Conservation (phyloP, 345 rosid species). For the Lepidium didymum region DNA sequence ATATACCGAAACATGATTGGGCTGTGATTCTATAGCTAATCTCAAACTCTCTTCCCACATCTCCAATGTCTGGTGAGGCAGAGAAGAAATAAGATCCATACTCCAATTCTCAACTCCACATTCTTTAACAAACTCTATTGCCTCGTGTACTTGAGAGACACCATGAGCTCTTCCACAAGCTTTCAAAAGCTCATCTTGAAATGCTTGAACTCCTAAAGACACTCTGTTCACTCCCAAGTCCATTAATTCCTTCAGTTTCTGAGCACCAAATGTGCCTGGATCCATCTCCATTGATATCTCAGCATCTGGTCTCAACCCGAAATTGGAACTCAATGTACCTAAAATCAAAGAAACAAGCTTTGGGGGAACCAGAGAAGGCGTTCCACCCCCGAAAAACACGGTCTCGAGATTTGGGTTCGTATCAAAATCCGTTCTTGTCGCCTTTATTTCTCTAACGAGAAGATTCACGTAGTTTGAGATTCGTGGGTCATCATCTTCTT, state of each 20-base stretch:
- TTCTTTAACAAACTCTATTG: slow-evolving; percentile 52
- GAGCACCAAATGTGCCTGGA: slow-evolving; percentile 76
- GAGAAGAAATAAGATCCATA: slow-evolving; percentile 87
- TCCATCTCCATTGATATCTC: slow-evolving; percentile 98
- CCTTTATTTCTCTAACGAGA: slow-evolving; percentile 51
- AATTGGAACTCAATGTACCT: slow-evolving; percentile 45
- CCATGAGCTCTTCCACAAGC: slow-evolving; percentile 96
- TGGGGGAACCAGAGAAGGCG: slow-evolving; percentile 92
- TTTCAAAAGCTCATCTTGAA: slow-evolving; percentile 77
- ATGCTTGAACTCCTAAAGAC: slow-evolving; percentile 90
- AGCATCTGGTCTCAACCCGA: slow-evolving; percentile 52
- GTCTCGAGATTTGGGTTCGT: slow-evolving; percentile 47
- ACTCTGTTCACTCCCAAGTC: slow-evolving; percentile 90
- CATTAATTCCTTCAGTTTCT: slow-evolving; percentile 47
- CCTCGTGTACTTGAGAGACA: slow-evolving; percentile 61
- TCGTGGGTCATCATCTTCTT: slow-evolving; percentile 57
- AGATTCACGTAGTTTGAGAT: slow-evolving; percentile 47
- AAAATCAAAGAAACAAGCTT: slow-evolving; percentile 54
- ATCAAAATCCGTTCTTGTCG: slow-evolving; percentile 33
- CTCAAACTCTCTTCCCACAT: slow-evolving; percentile 92
- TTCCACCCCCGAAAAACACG: slow-evolving; percentile 90
- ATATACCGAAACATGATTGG: slow-evolving; percentile 78
- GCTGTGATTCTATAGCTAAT: slow-evolving; percentile 46
- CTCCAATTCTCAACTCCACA: slow-evolving; percentile 87
- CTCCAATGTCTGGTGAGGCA: slow-evolving; percentile 68